Evolutionary conservation across 2,329 filamentous ascomycete species (phyloP).

Genomic region (Aspergillus hortae): DNA sequence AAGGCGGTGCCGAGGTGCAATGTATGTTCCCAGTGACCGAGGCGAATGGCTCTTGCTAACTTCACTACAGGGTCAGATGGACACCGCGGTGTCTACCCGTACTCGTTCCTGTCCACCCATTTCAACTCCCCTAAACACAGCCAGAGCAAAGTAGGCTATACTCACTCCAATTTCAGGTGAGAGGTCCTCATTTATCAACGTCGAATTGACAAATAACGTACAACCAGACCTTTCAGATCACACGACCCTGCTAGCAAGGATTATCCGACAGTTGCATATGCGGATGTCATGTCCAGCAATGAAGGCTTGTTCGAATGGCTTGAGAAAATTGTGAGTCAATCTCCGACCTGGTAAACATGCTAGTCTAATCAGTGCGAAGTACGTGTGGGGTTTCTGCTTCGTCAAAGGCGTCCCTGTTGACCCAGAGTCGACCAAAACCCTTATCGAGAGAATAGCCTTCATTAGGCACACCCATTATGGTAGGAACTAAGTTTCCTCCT

Average conservation of each 20-base stretch:
- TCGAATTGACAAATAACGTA: background rate
- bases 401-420: slow-evolving; percentile 66
- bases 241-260: slow-evolving; percentile 30
- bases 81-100: slow-evolving; percentile 66
- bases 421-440: slow-evolving; percentile 67
- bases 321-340: slow-evolving; percentile 51
- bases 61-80: slow-evolving; percentile 58
- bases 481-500: slow-evolving; percentile 36
- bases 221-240: slow-evolving; percentile 37
- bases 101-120: slow-evolving; percentile 58
- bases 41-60: slow-evolving; percentile 8
- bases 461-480: slow-evolving; percentile 92
- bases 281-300: slow-evolving; percentile 58
- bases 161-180: slow-evolving; percentile 18
- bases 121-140: slow-evolving; percentile 27
- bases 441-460: slow-evolving; percentile 78
- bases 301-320: slow-evolving; percentile 60
- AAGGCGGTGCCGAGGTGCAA: slow-evolving; percentile 44
- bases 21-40: slow-evolving; percentile 41
- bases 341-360: background rate
- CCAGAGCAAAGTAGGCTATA: background rate
- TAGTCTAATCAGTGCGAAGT: slow-evolving; percentile 43
- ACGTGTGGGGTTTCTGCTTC: slow-evolving; percentile 71
- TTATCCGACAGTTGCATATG: slow-evolving; percentile 60
- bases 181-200: background rate